A percentile compares a stretch with the other conserved stretches of the same genome.
Conservation (phyloP, 2,329 filamentous ascomycete species). For the Epichloe baconii region DNA sequence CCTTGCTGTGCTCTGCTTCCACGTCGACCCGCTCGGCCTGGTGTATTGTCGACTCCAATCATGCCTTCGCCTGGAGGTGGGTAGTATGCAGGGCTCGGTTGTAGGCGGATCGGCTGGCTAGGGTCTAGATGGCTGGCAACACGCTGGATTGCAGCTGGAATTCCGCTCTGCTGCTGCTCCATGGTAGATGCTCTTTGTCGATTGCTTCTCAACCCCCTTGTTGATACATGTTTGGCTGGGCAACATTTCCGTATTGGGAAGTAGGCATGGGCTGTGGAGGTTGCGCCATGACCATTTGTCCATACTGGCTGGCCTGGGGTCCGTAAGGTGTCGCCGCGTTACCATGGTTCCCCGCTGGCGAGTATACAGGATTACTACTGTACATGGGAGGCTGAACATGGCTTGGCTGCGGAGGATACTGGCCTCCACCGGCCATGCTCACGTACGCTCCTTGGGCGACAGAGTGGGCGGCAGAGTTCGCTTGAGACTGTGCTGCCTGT, state of each 20-base stretch:
- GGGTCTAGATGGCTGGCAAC: constrained; percentile 95
- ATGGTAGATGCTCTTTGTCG: constrained; percentile 90
- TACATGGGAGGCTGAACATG: constrained; percentile 59
- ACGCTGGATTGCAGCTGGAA: constrained; percentile 82
- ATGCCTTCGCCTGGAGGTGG: constrained; percentile 81
- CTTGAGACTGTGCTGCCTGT: constrained; percentile 55
- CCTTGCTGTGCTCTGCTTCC: constrained; percentile 58
- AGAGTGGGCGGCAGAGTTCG: constrained; percentile 53
- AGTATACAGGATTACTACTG: constrained; percentile 71
- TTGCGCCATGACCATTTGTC: constrained; percentile 59
- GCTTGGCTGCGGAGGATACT: constrained; percentile 31
- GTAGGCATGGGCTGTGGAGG: constrained; percentile 52
- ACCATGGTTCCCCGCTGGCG: constrained; percentile 35
- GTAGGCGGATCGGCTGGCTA: constrained; percentile 81
- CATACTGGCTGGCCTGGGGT: constrained; percentile 56
- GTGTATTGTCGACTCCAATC: constrained; percentile 46
- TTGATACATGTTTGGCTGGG: constrained; percentile 43
- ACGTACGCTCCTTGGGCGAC: constrained; percentile 55
- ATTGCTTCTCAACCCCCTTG: constrained; percentile 59
- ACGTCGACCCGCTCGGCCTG: constrained; percentile 51
- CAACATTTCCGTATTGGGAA: constrained; percentile 45
- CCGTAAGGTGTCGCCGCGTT: constrained; percentile 62
- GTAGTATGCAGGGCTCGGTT: constrained; percentile 95
- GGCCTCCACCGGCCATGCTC: constrained; percentile 29
- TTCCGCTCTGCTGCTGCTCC: constrained; percentile 87